phyloP scores from a whole-genome alignment of 495 filamentous ascomycete genomes.

The Xylaria venustula region DNA sequence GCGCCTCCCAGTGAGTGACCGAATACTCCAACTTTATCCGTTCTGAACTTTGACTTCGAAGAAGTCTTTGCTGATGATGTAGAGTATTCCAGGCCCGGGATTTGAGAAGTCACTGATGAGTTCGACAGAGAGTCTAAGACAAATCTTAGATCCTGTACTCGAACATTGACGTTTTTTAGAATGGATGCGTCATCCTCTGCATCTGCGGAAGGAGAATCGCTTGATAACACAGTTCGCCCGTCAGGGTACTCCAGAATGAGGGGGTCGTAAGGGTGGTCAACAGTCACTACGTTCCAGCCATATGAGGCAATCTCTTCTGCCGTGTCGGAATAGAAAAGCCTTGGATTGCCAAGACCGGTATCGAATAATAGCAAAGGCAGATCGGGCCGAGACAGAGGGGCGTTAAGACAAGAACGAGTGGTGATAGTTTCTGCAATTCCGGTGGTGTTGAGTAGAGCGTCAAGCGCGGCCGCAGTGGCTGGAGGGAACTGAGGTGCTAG shows the following conservation, averaged over 20 bases:
- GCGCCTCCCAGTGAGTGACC: slow-evolving; percentile 60
- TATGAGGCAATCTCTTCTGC: slow-evolving; percentile 45
- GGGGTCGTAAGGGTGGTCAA: slow-evolving; percentile 54
- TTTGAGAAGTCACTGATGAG: slow-evolving; percentile 6
- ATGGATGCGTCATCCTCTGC: background rate
- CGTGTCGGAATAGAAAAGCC: slow-evolving; percentile 39
- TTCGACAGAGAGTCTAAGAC: slow-evolving; percentile 9
- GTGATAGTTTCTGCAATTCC: slow-evolving; percentile 8
- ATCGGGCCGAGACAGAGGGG: background rate
- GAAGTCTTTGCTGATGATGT: too few species aligned
- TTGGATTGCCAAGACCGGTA: slow-evolving; percentile 29
- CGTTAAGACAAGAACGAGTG: slow-evolving; percentile 12
- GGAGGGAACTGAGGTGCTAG: slow-evolving; percentile 25
- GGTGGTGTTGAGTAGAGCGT: background rate
- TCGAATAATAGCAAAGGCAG: slow-evolving; percentile 39
- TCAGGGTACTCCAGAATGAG: slow-evolving; percentile 50
- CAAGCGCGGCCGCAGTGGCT: slow-evolving; percentile 13
- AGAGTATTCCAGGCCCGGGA: background rate
- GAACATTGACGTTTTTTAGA: background rate
- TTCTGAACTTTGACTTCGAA: background rate
- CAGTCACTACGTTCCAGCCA: slow-evolving; percentile 47
- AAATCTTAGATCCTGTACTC: slow-evolving; percentile 13
- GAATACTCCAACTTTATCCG: slow-evolving; percentile 36
- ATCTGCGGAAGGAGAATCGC: background rate
- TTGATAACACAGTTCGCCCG: slow-evolving; percentile 26